Percentiles rank a stretch among this genome's conserved stretches.
phyloP scores from a whole-genome alignment of 805 yeast genomes.

The Metschnikowia hibisci region DNA sequence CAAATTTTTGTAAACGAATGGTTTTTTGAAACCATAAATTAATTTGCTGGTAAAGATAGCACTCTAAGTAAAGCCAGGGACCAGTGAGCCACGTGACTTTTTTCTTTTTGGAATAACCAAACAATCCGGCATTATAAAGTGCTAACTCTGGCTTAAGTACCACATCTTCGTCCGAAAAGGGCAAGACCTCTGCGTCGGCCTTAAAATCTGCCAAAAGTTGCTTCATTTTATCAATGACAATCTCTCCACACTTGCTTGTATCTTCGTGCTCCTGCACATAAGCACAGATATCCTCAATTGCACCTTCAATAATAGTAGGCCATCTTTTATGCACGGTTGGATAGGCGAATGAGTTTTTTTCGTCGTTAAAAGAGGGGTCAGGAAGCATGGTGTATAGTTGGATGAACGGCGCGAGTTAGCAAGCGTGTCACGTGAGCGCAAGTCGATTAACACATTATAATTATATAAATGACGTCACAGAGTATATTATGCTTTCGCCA shows the following conservation, averaged over 20 bases:
- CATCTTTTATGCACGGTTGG: conserved; percentile 77
- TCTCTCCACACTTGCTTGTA: conserved; percentile 47
- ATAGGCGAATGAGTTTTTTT: conserved; percentile 75
- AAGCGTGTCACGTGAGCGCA: not conserved
- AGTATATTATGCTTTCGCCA: too few relatives aligned
- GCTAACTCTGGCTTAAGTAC: conserved; percentile 45
- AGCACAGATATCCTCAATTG: conserved; percentile 56
- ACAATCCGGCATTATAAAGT: conserved; percentile 57
- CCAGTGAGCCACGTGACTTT: conserved; percentile 69
- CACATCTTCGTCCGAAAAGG: conserved; percentile 31
- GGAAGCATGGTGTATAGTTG: conserved; percentile 37
- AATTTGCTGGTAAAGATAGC: conserved; percentile 72
- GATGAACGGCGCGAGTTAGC: not conserved
- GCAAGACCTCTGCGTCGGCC: conserved; percentile 29
- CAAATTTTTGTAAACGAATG: conserved; percentile 41
- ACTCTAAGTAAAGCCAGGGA: conserved; percentile 89
- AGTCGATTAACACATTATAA: too few relatives aligned
- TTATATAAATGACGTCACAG: too few relatives aligned
- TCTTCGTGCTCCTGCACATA: conserved; percentile 8
- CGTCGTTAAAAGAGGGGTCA: conserved; percentile 57
- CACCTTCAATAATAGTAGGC: conserved; percentile 75
- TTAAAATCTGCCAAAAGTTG: conserved; percentile 43
- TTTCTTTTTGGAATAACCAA: conserved; percentile 22
- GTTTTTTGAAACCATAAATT: conserved; percentile 45
- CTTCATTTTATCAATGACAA: conserved; percentile 38